phyloP scores from a whole-genome alignment of 2,329 filamentous ascomycete genomes.

The Trichoderma semiorbis region DNA sequence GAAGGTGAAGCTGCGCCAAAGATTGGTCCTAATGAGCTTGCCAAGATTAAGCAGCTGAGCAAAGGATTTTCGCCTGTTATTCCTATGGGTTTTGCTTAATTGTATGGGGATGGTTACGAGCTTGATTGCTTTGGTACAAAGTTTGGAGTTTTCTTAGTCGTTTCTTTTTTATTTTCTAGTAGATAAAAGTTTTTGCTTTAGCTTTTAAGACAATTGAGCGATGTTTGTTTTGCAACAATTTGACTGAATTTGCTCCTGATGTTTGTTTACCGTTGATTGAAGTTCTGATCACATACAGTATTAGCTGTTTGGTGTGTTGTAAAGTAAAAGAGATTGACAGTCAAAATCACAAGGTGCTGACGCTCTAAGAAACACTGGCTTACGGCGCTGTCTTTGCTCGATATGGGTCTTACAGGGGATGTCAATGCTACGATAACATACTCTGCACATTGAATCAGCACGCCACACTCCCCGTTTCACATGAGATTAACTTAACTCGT shows the following conservation, averaged over 20 bases:
- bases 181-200: background rate
- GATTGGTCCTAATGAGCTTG: background rate
- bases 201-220: background rate
- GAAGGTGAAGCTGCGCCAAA: background rate
- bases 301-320: too few relatives aligned
- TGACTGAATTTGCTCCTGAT: rapidly evolving
- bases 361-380: background rate
- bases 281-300: background rate
- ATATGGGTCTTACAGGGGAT: background rate
- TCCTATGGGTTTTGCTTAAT: background rate
- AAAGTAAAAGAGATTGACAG: too few relatives aligned
- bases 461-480: too few relatives aligned
- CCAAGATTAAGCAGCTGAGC: background rate
- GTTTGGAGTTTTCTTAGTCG: background rate
- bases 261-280: background rate
- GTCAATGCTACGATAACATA: background rate
- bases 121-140: background rate
- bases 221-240: background rate
- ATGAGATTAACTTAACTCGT: rapidly evolving
- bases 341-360: background rate
- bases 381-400: background rate
- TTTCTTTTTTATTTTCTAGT: background rate
- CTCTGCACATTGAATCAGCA: background rate
- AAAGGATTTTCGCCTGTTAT: background rate
- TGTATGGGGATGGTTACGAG: background rate